Evolutionary conservation across 139 green algal species (phyloP), one percentile per base, ranked within the genome.

Genomic region (Asterochloris erici): DNA sequence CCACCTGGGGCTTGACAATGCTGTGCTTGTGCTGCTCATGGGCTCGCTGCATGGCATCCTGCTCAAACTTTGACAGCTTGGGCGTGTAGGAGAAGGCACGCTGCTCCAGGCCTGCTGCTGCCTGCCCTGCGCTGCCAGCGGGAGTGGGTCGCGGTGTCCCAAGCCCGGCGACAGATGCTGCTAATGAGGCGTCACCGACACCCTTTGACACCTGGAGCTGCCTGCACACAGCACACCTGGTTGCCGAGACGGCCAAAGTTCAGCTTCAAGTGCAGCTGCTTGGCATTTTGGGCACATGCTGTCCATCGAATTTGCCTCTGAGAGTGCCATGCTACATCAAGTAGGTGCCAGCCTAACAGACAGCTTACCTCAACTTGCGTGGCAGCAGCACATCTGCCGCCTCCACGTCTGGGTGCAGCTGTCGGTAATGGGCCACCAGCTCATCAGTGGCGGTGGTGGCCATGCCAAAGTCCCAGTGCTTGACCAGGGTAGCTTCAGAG

Each of bases 31-130:
- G 90, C 6, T 77, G 76, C 78, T 83, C 29, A 73, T 91, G 88
- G 0, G 87, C 84, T 63, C 77, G 68, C 68, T 90, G 84, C 87
- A 90, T 76, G 14, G 81, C 74, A 0, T 82, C 60, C 38, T 63
- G 64, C 88, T 93, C 89, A 79, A 91, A 85, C 79, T 89, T 92
- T 77, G 83, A 90, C 28, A 90, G 84, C 74, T 86, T 81, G 0
- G 82, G 74, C 47, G n/a, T 54, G 27, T 73, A 54, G 38, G 38
- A 54, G 38, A 54, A 54, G 38, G 16, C 10, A 79, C 77, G 82
- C 29, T 84, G 81, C 38, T 81, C 87, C 68, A 75, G 85, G 79
- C 82, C 86, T 85, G 74, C 84, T 85, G 68, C 77, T 74, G 47
- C 68, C 68, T 26, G 19, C 70, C 11, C 63, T 17, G 26, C 15